Evolutionary conservation across 2,329 filamentous ascomycete species (phyloP).

Genomic region (Berkeleyomyces basicola): DNA sequence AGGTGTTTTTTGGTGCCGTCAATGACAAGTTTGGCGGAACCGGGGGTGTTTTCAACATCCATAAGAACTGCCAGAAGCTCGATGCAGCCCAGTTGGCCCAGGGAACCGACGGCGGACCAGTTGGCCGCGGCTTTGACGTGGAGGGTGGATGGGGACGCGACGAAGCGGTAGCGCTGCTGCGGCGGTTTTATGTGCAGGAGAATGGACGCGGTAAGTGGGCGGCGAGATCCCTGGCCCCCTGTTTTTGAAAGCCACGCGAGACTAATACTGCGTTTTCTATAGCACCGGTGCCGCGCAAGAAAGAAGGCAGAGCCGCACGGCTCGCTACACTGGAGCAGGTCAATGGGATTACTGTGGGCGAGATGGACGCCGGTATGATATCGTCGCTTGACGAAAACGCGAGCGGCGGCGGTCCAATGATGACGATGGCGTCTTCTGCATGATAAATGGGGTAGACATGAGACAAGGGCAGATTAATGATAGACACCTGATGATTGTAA

Average conservation of each 20-base stretch:
- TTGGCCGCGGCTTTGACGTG: conserved; percentile 66
- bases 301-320: conserved; percentile 14
- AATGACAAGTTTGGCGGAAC: conserved; percentile 97
- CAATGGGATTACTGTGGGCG: conserved; percentile 13
- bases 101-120: conserved; percentile 42
- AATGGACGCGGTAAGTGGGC: conserved; percentile 62
- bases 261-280: not conserved
- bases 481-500: not conserved
- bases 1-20: conserved; percentile 85
- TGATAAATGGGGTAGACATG: not conserved
- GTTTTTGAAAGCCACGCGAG: not conserved
- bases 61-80: conserved; percentile 24
- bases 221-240: not conserved
- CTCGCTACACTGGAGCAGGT: conserved; percentile 14
- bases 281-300: conserved; percentile 14
- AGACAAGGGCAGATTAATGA: not conserved
- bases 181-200: conserved; percentile 94
- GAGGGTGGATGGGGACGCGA: conserved; percentile 78
- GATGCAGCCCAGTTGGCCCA: conserved; percentile 10
- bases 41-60: conserved; percentile 79
- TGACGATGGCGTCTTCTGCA: not conserved
- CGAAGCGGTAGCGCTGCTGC: conserved; percentile 80
- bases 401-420: not conserved
- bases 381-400: conserved; percentile 7
- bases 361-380: conserved; percentile 13